phyloP scores from a whole-genome alignment of 257 asterid genomes.

The Solanum phureja region DNA sequence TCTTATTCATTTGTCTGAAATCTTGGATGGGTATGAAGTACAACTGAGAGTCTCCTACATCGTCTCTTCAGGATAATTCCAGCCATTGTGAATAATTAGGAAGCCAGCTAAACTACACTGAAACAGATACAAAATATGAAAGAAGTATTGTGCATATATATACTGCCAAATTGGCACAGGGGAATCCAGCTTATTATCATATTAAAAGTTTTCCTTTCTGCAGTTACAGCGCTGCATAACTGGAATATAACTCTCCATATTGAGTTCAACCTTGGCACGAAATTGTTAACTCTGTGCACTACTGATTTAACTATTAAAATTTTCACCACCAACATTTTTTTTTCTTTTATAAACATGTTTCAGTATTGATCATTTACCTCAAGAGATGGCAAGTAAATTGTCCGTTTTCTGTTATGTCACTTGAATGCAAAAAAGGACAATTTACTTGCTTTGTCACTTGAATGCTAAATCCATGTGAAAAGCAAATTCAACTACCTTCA shows the following conservation, averaged over 20 bases:
- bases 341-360: background rate
- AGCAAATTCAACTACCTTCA: background rate
- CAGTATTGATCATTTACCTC: background rate
- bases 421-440: too few relatives aligned
- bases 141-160: background rate
- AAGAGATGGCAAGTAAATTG: too few relatives aligned
- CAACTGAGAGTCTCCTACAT: background rate
- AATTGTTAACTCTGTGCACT: background rate
- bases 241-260: background rate
- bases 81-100: background rate
- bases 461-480: background rate
- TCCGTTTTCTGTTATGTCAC: too few relatives aligned
- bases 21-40: background rate
- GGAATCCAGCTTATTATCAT: background rate
- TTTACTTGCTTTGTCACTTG: background rate
- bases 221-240: background rate
- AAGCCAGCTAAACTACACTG: background rate
- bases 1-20: background rate
- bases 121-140: background rate
- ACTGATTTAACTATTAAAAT: background rate
- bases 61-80: background rate
- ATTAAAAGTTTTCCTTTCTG: background rate
- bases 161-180: background rate
- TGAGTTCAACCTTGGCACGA: background rate
- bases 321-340: background rate